Conservation (phyloP, 2,329 filamentous ascomycete genomes). For the Alternaria ventricosa region DNA sequence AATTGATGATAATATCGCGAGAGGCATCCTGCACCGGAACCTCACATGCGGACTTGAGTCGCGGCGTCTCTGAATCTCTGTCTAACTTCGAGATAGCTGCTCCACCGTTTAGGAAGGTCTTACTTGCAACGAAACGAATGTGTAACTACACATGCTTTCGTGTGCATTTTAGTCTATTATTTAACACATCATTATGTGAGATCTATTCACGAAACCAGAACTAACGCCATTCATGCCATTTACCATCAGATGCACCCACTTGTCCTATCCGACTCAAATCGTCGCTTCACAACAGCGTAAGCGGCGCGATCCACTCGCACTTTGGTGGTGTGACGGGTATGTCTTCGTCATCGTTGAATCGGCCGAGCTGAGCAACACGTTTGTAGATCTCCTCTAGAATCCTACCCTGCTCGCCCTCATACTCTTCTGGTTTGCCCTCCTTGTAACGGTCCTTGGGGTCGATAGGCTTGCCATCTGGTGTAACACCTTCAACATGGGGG, state of each 20-base stretch:
- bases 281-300: not conserved
- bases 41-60: not conserved
- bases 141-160: not conserved
- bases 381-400: constrained; percentile 66
- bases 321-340: constrained; percentile 82
- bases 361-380: constrained; percentile 68
- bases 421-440: constrained; percentile 63
- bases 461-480: constrained; percentile 19
- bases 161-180: not conserved
- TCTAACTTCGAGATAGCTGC: not conserved
- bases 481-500: constrained; percentile 8
- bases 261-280: not conserved
- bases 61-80: not conserved
- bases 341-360: constrained; percentile 70
- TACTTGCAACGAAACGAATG: not conserved
- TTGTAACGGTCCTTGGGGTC: constrained; percentile 60
- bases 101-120: not conserved
- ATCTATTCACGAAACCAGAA: not conserved
- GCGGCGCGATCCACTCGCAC: constrained; percentile 63
- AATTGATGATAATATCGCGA: not conserved
- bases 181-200: not conserved
- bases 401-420: constrained; percentile 63
- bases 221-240: not conserved
- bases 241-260: not conserved
- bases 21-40: not conserved